phyloP scores from a whole-genome alignment of 2,329 filamentous ascomycete genomes.

The Botrytis galanthina region DNA sequence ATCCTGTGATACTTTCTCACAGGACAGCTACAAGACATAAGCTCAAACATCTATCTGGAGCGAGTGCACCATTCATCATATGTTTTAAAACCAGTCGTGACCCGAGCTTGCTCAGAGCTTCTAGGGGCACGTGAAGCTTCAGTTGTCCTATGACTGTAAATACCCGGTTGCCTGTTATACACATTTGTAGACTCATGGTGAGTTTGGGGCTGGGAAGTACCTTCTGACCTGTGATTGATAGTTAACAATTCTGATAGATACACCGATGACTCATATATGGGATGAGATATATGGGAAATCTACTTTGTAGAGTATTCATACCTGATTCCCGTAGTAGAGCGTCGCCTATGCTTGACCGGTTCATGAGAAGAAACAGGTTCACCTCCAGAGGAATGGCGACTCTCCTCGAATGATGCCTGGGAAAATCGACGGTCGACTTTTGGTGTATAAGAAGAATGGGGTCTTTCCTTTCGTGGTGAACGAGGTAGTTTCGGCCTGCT shows the following conservation, averaged over 20 bases:
- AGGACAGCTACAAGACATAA: neutral
- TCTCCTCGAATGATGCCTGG: neutral
- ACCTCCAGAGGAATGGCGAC: neutral
- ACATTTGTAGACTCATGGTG: neutral
- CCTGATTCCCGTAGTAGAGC: neutral
- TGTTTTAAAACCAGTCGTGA: neutral
- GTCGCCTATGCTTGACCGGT: neutral
- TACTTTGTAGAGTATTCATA: neutral
- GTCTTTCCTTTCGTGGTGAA: neutral
- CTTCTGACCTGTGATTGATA: neutral
- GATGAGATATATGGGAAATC: fast-evolving
- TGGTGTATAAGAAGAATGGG: neutral
- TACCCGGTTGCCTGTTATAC: neutral
- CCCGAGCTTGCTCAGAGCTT: neutral
- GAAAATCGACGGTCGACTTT: neutral
- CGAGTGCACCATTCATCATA: neutral
- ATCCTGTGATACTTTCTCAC: neutral
- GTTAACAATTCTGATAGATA: neutral
- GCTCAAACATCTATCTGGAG: neutral
- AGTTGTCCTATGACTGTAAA: fast-evolving
- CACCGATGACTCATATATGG: neutral
- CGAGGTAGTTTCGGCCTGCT: neutral
- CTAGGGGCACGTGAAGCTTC: neutral
- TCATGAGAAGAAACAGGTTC: neutral
- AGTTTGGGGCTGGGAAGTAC: neutral